Evolutionary conservation across 2,329 filamentous ascomycete genomes (phyloP).

Genomic region (Colletotrichum magnum): DNA sequence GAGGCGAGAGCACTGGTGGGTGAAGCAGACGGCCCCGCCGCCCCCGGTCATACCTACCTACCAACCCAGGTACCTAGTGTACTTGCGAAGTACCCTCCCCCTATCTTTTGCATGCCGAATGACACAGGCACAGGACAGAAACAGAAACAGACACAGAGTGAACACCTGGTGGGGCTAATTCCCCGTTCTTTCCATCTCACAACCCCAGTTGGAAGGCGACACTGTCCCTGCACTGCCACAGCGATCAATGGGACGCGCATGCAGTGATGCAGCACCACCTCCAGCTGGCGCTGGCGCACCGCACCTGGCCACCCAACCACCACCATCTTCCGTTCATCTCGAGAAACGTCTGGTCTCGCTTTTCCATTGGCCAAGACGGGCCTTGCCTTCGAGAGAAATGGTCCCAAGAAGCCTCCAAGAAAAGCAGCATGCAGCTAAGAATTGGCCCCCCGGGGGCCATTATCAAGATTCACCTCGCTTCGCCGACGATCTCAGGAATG

Average conservation of each 20-base stretch:
- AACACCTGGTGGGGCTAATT: conserved; percentile 19
- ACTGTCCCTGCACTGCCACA: conserved; percentile 38
- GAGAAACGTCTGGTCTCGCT: neutral
- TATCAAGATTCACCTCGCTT: conserved; percentile 35
- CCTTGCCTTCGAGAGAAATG: conserved; percentile 10
- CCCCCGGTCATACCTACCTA: no score
- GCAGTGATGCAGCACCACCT: neutral
- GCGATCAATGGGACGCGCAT: conserved; percentile 36
- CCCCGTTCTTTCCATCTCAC: conserved; percentile 24
- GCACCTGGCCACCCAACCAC: neutral
- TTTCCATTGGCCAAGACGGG: conserved; percentile 29
- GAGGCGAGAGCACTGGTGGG: neutral
- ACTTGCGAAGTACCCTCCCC: conserved; percentile 16
- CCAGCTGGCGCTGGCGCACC: neutral
- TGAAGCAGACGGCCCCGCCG: no score
- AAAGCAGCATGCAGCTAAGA: conserved; percentile 34
- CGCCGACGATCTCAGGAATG: conserved; percentile 28
- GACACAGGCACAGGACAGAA: conserved; percentile 15
- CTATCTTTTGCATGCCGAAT: conserved; percentile 31
- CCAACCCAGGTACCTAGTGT: neutral
- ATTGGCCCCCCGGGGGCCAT: conserved; percentile 1
- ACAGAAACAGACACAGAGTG: neutral
- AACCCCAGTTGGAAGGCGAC: conserved; percentile 28
- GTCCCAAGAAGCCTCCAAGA: conserved; percentile 29
- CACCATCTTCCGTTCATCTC: neutral